Evolutionary conservation across 495 filamentous ascomycete species (phyloP), one percentile per base, ranked within the genome.

Genomic region (Melanomma pulvis-pyrius): DNA sequence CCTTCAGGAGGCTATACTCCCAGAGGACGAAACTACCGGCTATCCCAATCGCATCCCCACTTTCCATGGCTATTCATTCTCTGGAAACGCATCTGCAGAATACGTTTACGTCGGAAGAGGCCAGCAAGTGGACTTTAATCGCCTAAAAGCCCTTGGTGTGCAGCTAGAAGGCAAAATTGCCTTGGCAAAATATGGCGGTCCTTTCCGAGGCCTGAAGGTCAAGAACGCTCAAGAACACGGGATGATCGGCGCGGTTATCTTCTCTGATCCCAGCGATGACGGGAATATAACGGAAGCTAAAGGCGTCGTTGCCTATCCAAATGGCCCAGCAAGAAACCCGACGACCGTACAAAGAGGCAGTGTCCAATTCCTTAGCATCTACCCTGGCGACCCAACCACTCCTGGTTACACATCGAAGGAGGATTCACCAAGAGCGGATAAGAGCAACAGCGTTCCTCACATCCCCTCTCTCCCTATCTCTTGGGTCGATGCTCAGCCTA

Each of bases 381-480:
- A 69, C 51, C 70, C 74, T 11, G 74, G 74, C 5, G 74, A 77
- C 54, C 74, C 74, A 12, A 75, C 74, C 0, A 77, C 74, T 4
- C 71, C 72, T 32, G 74, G 74, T 19, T 77, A 77, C 58, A 67
- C 72, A 9, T 77, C 74, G 9, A 71, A 70, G 49, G 59, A 63
- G 21, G 72, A 61, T 41, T 52, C 55, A 17, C 71, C 69, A 7
- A 62, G 74, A 29, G 57, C 67, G 15, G 71, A 73, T 34, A 69
- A 36, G n/a, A 60, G 51, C 24, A 11, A 28, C 22, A 68, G 65
- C 26, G 63, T 58, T 19, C 74, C 74, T 28, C 53, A 55, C 15
- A 77, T 77, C 51, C 74, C 74, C 11, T 77, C 74, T 17, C 65
- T 77, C 24, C 74, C 74, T 7, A 71, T 77, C n/a, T 75, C 73